Evolutionary conservation across 768 basidiomycete genomes (phyloP), one percentile per base, ranked within the genome.

Genomic region (Baorangia bicolor): DNA sequence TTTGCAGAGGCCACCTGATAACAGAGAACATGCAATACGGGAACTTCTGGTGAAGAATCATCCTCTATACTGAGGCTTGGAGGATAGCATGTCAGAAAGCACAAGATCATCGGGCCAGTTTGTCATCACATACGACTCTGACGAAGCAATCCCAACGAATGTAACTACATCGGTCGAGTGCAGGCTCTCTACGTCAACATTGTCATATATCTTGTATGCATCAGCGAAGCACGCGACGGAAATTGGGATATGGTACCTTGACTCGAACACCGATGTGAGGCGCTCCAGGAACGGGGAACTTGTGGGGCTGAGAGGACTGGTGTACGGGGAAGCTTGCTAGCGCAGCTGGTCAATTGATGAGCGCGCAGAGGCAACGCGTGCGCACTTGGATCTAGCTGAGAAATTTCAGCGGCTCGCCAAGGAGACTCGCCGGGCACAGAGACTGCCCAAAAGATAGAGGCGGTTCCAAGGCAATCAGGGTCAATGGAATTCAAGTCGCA

Each of bases 111-210:
- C 21, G 3, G 33, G 14, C n/a, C 16, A 13, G 18, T 53, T 27
- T 28, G n/a, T n/a, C 49, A 50, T 47, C 9, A 79, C 85, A 31
- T 69, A 88, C 88, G 77, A 70, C 61, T 92, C 90, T 50, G 76
- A 77, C 0, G 84, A 78, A 18, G 87, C 67, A n/a, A 92, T 85
- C 6, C 91, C 91, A 42, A 92, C 80, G 61, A 93, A 90, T 8
- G 79, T 86, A 16, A 77, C 71, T 8, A 90, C 52, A 51, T 90
- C 84, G 0, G 88, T 85, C 16, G 84, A 69, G 59, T 82, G 85
- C 45, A 87, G 71, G 1, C 72, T 65, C 21, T 83, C 77, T 1
- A 74, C 65, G 20, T 69, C 60, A n/a, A 66, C 56, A 41, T 64
- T 68, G 48, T 84, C 81, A 59, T 91, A 90, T 38, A 90, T 72